Evolutionary conservation across 1,139 yeast species (phyloP).

Genomic region (Yamadazyma dendronema): DNA sequence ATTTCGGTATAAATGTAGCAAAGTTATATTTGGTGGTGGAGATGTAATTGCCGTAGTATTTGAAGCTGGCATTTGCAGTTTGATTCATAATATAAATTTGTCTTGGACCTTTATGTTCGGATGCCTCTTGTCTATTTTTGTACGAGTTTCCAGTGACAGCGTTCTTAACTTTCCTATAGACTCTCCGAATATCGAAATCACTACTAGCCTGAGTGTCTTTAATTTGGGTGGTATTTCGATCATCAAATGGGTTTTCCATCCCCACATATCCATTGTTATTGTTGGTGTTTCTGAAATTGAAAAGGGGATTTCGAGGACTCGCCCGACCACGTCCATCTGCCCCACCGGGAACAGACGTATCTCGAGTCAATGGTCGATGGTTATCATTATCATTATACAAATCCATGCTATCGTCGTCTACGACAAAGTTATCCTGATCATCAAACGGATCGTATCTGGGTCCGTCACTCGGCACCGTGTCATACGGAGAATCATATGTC

Average conservation of each 20-base stretch:
- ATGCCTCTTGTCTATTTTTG: conserved; percentile 8
- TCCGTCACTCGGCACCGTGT: conserved; percentile 3
- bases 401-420: conserved; percentile 1
- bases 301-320: conserved; percentile 1
- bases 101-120: conserved; percentile 49
- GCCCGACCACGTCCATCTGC: not conserved
- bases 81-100: conserved; percentile 66
- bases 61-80: conserved; percentile 49
- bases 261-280: conserved; percentile 14
- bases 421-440: conserved; percentile 11
- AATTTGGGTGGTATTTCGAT: conserved; percentile 14
- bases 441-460: conserved; percentile 16
- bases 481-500: conserved; percentile 5
- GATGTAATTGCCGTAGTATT: conserved; percentile 79
- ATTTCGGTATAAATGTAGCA: conserved; percentile 93
- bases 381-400: not conserved
- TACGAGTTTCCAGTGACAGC: conserved; percentile 10
- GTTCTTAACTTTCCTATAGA: conserved; percentile 11
- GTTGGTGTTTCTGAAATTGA: conserved; percentile 4
- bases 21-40: conserved; percentile 95
- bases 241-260: conserved; percentile 36
- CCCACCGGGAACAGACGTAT: not conserved
- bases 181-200: conserved; percentile 17
- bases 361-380: not conserved
- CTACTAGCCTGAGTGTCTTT: conserved; percentile 9